phyloP scores from a whole-genome alignment of 495 filamentous ascomycete genomes.

The Bryoglossum gracile region DNA sequence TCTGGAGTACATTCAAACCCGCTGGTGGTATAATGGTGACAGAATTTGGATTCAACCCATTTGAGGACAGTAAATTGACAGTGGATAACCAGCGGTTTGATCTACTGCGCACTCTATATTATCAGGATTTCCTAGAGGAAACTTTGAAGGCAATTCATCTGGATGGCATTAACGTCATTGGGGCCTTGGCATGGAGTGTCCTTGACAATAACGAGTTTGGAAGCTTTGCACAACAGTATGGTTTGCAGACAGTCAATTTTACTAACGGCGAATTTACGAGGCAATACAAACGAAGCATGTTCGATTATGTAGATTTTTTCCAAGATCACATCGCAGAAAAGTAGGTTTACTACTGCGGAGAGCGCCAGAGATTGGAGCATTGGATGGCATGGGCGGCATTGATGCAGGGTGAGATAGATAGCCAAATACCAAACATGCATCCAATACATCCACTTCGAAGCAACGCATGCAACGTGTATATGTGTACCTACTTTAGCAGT shows the following conservation, averaged over 20 bases:
- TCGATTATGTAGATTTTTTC: conserved; percentile 20
- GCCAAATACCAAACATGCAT: too few relatives aligned
- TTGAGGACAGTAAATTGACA: neutral
- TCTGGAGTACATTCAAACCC: conserved; percentile 37
- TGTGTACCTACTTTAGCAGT: too few relatives aligned
- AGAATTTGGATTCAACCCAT: conserved; percentile 18
- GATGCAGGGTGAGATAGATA: too few relatives aligned
- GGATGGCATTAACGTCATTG: conserved; percentile 18
- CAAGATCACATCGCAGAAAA: conserved; percentile 6
- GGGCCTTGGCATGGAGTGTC: conserved; percentile 11
- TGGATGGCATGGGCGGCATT: too few relatives aligned
- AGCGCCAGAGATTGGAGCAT: too few relatives aligned
- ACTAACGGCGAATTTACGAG: conserved; percentile 1
- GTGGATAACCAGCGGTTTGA: conserved; percentile 10
- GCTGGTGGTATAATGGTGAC: conserved; percentile 27
- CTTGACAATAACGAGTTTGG: conserved; percentile 15
- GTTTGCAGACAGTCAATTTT: conserved; percentile 12
- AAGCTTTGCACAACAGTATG: conserved; percentile 8
- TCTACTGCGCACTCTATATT: conserved; percentile 14
- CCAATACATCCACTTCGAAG: too few relatives aligned
- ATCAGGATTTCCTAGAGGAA: conserved; percentile 12
- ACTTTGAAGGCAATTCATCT: conserved; percentile 18
- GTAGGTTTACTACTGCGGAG: too few relatives aligned
- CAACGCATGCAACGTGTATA: too few relatives aligned
- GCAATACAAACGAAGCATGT: conserved; percentile 12